Evolutionary conservation across 2,329 filamentous ascomycete species (phyloP).

Genomic region (Colletotrichum viniferum): DNA sequence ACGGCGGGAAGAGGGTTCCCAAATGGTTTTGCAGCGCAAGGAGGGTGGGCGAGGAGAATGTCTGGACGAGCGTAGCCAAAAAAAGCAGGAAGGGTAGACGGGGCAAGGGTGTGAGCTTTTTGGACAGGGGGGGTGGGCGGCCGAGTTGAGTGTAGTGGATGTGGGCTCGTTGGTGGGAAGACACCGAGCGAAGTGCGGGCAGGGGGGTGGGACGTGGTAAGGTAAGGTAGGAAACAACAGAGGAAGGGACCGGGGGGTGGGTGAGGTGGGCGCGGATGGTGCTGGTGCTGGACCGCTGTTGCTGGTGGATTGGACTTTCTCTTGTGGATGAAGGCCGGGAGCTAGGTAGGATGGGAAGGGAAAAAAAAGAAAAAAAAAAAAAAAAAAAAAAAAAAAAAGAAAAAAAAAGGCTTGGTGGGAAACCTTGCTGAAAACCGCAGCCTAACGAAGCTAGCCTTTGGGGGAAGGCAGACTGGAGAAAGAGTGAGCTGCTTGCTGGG

Average conservation of each 20-base stretch:
- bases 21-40: not conserved
- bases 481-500: not conserved
- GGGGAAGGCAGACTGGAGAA: not conserved
- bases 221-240: not conserved
- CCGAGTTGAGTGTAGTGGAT: not conserved
- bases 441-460: slow-evolving; percentile 2
- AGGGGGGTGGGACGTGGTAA: not conserved
- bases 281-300: not conserved
- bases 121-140: not conserved
- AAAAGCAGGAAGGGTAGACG: not conserved
- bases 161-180: not conserved
- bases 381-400: not conserved
- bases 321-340: slow-evolving; percentile 1
- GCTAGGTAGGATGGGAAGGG: slow-evolving; percentile 9
- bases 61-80: not conserved
- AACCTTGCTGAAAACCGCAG: not conserved
- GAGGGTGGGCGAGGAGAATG: slow-evolving; percentile 18
- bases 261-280: not conserved
- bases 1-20: slow-evolving; percentile 6
- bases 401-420: slow-evolving; percentile 1
- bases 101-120: not conserved
- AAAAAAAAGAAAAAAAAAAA: not conserved
- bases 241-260: not conserved
- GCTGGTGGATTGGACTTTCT: not conserved
- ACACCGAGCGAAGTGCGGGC: slow-evolving; percentile 9